Percentiles rank a stretch among this genome's conserved stretches.
phyloP scores from a whole-genome alignment of 305 asterid genomes.

The Fraxinus latifolia region DNA sequence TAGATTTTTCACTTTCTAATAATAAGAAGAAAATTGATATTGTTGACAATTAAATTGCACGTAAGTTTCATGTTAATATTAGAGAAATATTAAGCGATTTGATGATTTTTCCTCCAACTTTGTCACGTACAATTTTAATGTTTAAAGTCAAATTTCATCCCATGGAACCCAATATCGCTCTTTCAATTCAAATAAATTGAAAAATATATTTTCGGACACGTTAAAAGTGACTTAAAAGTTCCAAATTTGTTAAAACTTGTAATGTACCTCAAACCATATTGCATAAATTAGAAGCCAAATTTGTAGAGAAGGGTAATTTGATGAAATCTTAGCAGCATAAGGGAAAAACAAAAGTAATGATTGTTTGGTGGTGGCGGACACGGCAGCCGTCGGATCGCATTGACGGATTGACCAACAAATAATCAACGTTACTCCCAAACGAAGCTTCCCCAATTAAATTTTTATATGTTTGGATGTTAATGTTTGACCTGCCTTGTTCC shows the following conservation, averaged over 20 bases:
- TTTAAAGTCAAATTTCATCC: not conserved
- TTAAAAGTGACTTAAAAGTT: not conserved
- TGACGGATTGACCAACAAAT: constrained; percentile 12
- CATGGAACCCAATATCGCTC: not conserved
- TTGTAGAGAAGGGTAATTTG: constrained; percentile 21
- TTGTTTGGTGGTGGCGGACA: constrained; percentile 25
- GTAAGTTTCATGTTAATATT: not conserved
- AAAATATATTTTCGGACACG: not conserved
- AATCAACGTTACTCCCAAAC: not conserved
- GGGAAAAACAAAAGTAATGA: not conserved
- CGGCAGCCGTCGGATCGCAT: constrained; percentile 28
- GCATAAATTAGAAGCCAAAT: not conserved
- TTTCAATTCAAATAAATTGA: not conserved
- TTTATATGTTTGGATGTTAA: constrained; percentile 10
- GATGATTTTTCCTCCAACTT: not conserved
- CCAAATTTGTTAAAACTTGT: not conserved
- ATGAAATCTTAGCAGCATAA: constrained; percentile 2
- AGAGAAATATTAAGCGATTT: not conserved
- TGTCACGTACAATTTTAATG: not conserved
- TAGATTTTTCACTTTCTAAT: not conserved
- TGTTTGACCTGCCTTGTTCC: constrained; percentile 15
- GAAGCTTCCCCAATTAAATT: constrained; percentile 12
- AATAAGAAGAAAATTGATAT: not conserved
- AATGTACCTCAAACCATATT: not conserved
- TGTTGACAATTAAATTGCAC: not conserved